phyloP scores from a whole-genome alignment of 108 stramenopile genomes.

The Nitzschia inconspicua region DNA sequence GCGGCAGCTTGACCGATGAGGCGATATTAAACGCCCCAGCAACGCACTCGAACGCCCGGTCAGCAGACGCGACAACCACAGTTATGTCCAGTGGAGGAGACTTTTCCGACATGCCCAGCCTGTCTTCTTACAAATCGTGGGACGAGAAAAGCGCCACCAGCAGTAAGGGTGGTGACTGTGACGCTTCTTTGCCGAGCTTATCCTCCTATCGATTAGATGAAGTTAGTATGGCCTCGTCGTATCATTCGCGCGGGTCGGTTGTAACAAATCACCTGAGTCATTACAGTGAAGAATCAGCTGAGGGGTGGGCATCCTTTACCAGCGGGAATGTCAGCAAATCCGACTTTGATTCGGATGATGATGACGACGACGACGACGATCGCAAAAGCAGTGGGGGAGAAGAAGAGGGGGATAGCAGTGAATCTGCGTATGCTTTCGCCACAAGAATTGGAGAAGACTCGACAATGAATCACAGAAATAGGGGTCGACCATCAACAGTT shows the following conservation, averaged over 20 bases:
- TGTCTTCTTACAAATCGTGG: slow-evolving; percentile 13
- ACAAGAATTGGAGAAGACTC: too few relatives aligned
- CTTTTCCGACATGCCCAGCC: slow-evolving; percentile 24
- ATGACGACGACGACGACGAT: neutral
- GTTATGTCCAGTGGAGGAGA: neutral
- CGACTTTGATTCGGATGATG: slow-evolving; percentile 9
- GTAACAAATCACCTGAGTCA: slow-evolving; percentile 3
- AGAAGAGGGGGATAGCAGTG: too few relatives aligned
- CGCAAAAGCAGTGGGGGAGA: neutral
- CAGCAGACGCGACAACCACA: too few relatives aligned
- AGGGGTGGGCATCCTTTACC: slow-evolving; percentile 7
- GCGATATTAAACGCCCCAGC: too few relatives aligned
- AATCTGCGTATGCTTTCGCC: too few relatives aligned
- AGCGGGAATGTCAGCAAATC: slow-evolving; percentile 13
- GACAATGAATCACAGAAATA: too few relatives aligned
- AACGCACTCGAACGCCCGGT: too few relatives aligned
- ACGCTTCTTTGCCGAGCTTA: slow-evolving; percentile 16
- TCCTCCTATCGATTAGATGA: slow-evolving; percentile 15
- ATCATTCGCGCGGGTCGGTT: neutral
- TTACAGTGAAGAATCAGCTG: slow-evolving; percentile 11
- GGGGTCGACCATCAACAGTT: too few relatives aligned
- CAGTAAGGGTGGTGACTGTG: slow-evolving; percentile 5
- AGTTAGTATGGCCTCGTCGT: slow-evolving; percentile 10
- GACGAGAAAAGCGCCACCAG: slow-evolving; percentile 8
- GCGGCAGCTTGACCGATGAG: too few relatives aligned